phyloP scores from a whole-genome alignment of 2,329 filamentous ascomycete species.

The Sodiomyces alkalinus region DNA sequence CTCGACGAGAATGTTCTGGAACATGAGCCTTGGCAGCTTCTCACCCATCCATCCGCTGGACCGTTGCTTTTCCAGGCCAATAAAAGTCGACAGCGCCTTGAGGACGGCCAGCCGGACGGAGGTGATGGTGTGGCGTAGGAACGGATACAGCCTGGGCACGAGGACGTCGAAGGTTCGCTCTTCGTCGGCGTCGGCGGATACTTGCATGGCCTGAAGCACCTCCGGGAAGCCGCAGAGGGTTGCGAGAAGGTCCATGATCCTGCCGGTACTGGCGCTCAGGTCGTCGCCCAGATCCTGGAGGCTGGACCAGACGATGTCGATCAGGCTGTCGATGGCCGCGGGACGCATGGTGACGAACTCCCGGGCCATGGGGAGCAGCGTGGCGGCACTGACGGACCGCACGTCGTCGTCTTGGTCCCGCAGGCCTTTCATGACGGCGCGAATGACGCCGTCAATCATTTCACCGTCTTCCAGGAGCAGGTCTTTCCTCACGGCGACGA shows the following conservation, averaged over 20 bases:
- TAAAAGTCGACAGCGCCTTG: constrained; percentile 83
- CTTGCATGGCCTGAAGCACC: constrained; percentile 87
- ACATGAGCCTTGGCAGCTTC: constrained; percentile 73
- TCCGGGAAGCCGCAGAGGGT: constrained; percentile 91
- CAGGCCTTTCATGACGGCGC: constrained; percentile 87
- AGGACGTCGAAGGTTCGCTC: constrained; percentile 84
- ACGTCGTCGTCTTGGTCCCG: constrained; percentile 90
- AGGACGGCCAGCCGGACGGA: constrained; percentile 88
- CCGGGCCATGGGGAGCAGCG: constrained; percentile 85
- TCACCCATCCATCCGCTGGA: constrained; percentile 88
- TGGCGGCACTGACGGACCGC: constrained; percentile 92
- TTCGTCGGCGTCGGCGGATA: constrained; percentile 66
- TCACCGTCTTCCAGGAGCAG: constrained; percentile 68
- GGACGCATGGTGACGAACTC: constrained; percentile 84
- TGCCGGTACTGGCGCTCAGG: constrained; percentile 89
- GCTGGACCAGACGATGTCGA: constrained; percentile 95
- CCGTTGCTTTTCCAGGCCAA: constrained; percentile 65
- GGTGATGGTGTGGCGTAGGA: constrained; percentile 91
- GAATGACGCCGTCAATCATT: constrained; percentile 85
- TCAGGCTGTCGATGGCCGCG: constrained; percentile 61
- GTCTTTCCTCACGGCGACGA: constrained; percentile 90
- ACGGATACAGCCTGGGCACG: constrained; percentile 87
- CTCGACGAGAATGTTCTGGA: constrained; percentile 91
- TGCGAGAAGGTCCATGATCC: constrained; percentile 94
- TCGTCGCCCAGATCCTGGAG: constrained; percentile 94